Conservation (phyloP, 2,329 filamentous ascomycete genomes). For the Aureobasidium sp. region DNA sequence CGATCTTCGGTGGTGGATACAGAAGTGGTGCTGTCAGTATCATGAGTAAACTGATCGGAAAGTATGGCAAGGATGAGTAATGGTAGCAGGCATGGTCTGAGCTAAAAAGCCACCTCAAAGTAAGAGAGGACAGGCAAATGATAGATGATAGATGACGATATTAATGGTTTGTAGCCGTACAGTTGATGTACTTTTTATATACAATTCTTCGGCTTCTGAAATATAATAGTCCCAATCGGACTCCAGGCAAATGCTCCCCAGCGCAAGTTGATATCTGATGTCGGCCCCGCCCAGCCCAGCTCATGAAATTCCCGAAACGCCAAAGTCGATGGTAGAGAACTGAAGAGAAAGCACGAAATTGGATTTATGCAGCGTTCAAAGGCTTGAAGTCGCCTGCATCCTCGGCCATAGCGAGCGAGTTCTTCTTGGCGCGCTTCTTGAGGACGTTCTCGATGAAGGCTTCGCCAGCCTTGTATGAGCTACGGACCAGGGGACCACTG, state of each 20-base stretch:
- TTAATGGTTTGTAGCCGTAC: slow-evolving; percentile 3
- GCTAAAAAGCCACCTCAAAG: not conserved
- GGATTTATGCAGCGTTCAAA: not conserved
- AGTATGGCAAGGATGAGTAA: slow-evolving; percentile 47
- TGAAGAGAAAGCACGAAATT: not conserved
- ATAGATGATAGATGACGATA: not conserved
- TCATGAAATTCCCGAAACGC: not conserved
- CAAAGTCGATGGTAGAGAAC: not conserved
- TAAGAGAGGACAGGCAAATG: not conserved
- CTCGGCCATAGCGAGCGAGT: slow-evolving; percentile 23
- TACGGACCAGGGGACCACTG: slow-evolving; percentile 83
- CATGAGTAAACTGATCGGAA: slow-evolving; percentile 64
- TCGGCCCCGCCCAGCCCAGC: not conserved
- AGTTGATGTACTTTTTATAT: slow-evolving; percentile 11
- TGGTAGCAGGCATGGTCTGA: not conserved
- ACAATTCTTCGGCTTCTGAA: not conserved
- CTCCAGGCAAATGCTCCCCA: slow-evolving; percentile 12
- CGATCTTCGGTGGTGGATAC: slow-evolving; percentile 77
- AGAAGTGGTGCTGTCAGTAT: slow-evolving; percentile 66
- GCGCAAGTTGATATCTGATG: slow-evolving; percentile 12
- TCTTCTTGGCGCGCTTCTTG: slow-evolving; percentile 58
- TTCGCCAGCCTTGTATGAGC: slow-evolving; percentile 96
- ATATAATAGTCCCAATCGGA: not conserved
- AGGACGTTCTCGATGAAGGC: slow-evolving; percentile 98
- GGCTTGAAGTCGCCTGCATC: slow-evolving; percentile 19